phyloP scores from a whole-genome alignment of 2,329 filamentous ascomycete genomes.

The Gnomoniopsis smithogilvyi region DNA sequence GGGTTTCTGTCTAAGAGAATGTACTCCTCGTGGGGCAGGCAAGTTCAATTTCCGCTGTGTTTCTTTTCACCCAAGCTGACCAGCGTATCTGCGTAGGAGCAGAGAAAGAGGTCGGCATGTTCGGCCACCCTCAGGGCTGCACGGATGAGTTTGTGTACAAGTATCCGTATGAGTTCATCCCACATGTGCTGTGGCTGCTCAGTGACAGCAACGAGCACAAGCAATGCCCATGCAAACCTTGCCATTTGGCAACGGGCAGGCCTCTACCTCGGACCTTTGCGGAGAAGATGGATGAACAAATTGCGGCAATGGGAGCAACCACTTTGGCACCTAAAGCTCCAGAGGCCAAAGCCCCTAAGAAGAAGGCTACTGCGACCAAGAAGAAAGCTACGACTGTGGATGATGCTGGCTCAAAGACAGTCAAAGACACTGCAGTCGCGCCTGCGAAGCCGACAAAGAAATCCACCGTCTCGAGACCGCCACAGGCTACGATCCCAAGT shows the following conservation, averaged over 20 bases:
- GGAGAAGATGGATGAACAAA: conserved; percentile 14
- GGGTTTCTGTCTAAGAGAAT: conserved; percentile 12
- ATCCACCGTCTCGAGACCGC: neutral
- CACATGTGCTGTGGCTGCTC: conserved; percentile 50
- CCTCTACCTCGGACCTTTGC: conserved; percentile 11
- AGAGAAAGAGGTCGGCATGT: conserved; percentile 9
- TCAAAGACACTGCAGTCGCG: neutral
- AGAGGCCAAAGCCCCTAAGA: conserved; percentile 10
- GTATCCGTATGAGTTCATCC: conserved; percentile 50
- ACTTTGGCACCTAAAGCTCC: conserved; percentile 2
- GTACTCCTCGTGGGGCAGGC: neutral
- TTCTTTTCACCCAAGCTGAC: neutral
- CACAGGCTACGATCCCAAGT: neutral
- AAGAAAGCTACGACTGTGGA: conserved; percentile 4
- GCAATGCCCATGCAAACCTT: conserved; percentile 46
- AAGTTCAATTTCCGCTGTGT: neutral
- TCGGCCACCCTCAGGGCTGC: conserved; percentile 12
- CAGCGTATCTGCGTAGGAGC: neutral
- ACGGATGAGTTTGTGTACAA: conserved; percentile 38
- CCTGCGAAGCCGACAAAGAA: conserved; percentile 6
- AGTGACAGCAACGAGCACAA: conserved; percentile 43
- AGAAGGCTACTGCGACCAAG: conserved; percentile 5
- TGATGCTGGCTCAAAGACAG: conserved; percentile 1
- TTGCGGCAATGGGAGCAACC: neutral
- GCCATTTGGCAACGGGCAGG: conserved; percentile 14